A percentile compares a stretch with the other conserved stretches of the same genome.
These are phyloP conservation scores for Phytopythium chamaehyphon DNA, from an alignment of 352 stramenopile genomes.

Conservation along the genomic window DNA sequence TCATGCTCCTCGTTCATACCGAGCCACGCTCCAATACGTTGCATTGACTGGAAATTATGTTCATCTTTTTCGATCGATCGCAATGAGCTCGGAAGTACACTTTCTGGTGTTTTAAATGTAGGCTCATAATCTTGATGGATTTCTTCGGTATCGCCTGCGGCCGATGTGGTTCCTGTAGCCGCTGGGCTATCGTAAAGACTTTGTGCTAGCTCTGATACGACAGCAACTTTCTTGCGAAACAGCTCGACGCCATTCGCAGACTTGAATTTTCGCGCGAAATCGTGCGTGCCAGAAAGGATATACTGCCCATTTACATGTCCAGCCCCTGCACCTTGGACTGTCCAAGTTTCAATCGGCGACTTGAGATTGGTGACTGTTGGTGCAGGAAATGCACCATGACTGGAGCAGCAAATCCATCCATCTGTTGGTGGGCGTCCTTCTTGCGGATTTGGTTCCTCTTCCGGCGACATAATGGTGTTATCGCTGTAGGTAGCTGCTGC, in stretches of 20 bases:
- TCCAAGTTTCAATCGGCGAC: constrained; percentile 61
- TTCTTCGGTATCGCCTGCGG: constrained; percentile 2
- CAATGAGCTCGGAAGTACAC: constrained; percentile 28
- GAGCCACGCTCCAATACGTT: constrained; percentile 58
- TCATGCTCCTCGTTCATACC: constrained; percentile 47
- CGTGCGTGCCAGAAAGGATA: constrained; percentile 50
- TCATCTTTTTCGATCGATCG: constrained; percentile 37
- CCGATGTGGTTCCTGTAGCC: constrained; percentile 2
- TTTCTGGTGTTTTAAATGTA: neutral
- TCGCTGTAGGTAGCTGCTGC: constrained; percentile 17
- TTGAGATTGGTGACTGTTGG: constrained; percentile 28
- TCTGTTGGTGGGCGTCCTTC: constrained; percentile 29
- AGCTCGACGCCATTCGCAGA: constrained; percentile 58
- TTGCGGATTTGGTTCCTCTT: neutral
- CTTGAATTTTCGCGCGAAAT: constrained; percentile 54
- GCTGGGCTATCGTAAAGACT: constrained; percentile 21
- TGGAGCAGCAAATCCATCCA: constrained; percentile 57
- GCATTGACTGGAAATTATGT: constrained; percentile 54
- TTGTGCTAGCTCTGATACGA: constrained; percentile 39
- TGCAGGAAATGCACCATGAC: constrained; percentile 30
- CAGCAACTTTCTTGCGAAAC: constrained; percentile 59
- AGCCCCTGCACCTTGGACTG: constrained; percentile 44
- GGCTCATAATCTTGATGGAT: neutral
- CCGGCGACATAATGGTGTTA: neutral
- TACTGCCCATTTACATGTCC: constrained; percentile 62